These are phyloP conservation scores for Erythrobasidium hasegawianum DNA, from an alignment of 1,284 basidiomycete genomes.

Conservation along the genomic window DNA sequence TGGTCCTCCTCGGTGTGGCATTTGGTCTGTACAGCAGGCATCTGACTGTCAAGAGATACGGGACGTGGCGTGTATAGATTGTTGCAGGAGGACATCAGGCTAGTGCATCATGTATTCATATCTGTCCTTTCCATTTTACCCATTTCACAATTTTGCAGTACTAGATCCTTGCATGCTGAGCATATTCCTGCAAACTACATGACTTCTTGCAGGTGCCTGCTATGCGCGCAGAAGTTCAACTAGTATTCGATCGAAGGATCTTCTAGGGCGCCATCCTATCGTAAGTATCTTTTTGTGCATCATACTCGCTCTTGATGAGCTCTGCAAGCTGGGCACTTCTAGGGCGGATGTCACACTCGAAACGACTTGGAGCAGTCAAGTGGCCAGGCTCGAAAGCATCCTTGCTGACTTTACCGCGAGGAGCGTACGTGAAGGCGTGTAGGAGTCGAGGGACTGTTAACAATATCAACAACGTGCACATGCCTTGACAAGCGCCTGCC, in stretches of 20 bases:
- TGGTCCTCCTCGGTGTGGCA: not conserved
- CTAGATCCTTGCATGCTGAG: too few relatives aligned
- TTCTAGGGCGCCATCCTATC: conserved; percentile 1
- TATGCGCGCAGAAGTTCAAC: too few relatives aligned
- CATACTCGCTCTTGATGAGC: not conserved
- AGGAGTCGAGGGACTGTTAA: not conserved
- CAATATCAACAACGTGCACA: not conserved
- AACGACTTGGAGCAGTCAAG: conserved; percentile 4
- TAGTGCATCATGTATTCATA: too few relatives aligned
- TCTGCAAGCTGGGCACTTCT: not conserved
- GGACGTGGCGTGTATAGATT: not conserved
- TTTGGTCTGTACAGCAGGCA: not conserved
- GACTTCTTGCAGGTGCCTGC: too few relatives aligned
- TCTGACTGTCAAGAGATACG: not conserved
- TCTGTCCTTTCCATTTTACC: too few relatives aligned
- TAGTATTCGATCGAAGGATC: too few relatives aligned
- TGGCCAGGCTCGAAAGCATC: conserved; percentile 2
- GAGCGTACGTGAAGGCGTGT: not conserved
- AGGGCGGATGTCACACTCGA: conserved; percentile 9
- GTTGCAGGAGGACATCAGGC: not conserved
- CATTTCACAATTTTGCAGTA: too few relatives aligned
- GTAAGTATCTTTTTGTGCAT: not conserved
- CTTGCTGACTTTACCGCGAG: not conserved
- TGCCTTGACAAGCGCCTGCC: too few relatives aligned
- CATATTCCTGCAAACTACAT: too few relatives aligned